Evolutionary conservation across 2,329 filamentous ascomycete species (phyloP), one percentile per base, ranked within the genome.

Genomic region (Pseudocercospora fuligena): DNA sequence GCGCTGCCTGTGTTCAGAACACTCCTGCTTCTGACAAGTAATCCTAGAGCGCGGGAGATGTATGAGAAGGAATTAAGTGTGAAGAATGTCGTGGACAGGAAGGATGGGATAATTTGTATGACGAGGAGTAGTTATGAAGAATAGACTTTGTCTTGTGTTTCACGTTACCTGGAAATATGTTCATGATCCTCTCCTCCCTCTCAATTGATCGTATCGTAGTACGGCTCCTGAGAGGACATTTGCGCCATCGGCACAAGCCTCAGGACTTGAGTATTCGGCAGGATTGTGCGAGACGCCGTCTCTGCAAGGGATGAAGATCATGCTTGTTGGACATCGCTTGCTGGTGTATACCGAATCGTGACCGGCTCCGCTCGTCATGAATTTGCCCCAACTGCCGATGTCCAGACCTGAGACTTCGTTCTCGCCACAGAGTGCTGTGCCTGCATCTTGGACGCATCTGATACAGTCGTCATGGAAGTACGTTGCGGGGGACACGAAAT

Each of bases 391-490:
- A 23, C 40, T 53, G 8, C 73, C 73, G n/a, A 77, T 65, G 43
- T 76, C 65, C 23, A 71, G 68, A 5, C 65, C 75, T 70, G 81
- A 78, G 27, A 81, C 77, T 21, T 82, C 74, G 51, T 72, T 72
- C 0, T 85, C 84, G 1, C 88, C 85, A 58, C 89, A 84, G 1
- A 89, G 82, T 4, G 83, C 84, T 61, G 79, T 78, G 0, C 89
- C 88, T 23, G 89, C 87, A 49, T 85, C 82, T 58, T 85, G 82
- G 8, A 93, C 89, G 40, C 88, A 89, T 0, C 80, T 77, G 64
- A 93, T 89, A 74, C 90, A 93, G 70, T 89, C 87, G 7, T 84
- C 77, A 72, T 92, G 84, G 78, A 93, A 93, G 31, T 83, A 82
- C 0, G 88, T 85, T 0, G 89, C 89, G 0, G 86, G 84, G 2